phyloP scores from a whole-genome alignment of 805 yeast species.

The Candida palmyrensis region DNA sequence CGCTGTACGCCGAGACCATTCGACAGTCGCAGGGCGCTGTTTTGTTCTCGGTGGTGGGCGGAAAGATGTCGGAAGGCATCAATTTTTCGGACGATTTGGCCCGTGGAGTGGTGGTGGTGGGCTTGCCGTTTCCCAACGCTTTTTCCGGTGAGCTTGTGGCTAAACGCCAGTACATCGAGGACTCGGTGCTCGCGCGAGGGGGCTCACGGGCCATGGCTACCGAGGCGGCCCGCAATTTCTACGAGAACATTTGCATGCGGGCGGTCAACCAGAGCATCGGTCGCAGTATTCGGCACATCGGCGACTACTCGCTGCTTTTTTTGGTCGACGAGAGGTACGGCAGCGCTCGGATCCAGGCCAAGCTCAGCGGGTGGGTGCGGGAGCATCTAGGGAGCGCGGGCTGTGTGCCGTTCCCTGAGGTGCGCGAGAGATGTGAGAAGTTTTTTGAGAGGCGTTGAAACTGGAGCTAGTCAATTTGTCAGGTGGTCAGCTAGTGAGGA shows the following conservation, averaged over 20 bases:
- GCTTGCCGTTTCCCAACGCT: slow-evolving; percentile 85
- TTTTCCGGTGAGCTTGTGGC: slow-evolving; percentile 78
- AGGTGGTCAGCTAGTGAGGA: too few relatives aligned
- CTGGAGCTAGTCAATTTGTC: too few relatives aligned
- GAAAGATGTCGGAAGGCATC: slow-evolving; percentile 89
- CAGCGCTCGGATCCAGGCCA: slow-evolving; percentile 41
- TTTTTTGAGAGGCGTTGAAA: too few relatives aligned
- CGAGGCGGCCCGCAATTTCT: slow-evolving; percentile 48
- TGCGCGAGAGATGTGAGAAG: too few relatives aligned
- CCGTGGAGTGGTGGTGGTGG: slow-evolving; percentile 79
- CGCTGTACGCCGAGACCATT: slow-evolving; percentile 46
- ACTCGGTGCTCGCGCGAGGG: slow-evolving; percentile 43
- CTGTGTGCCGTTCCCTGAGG: not conserved
- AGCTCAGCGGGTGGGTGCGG: slow-evolving; percentile 71
- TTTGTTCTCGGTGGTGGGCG: slow-evolving; percentile 84
- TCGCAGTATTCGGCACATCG: slow-evolving; percentile 78
- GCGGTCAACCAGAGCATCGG: slow-evolving; percentile 92
- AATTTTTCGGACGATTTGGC: slow-evolving; percentile 88
- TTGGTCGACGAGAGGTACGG: slow-evolving; percentile 64
- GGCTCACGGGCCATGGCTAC: slow-evolving; percentile 42
- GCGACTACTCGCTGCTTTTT: slow-evolving; percentile 74
- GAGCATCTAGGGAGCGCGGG: slow-evolving; percentile 12
- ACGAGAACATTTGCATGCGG: slow-evolving; percentile 84
- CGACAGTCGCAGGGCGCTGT: slow-evolving; percentile 49
- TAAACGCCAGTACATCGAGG: slow-evolving; percentile 59